Base-by-base conservation (phyloP, 371 early-diverging fungal genomes). In the Apophysomyces elegans region DNA sequence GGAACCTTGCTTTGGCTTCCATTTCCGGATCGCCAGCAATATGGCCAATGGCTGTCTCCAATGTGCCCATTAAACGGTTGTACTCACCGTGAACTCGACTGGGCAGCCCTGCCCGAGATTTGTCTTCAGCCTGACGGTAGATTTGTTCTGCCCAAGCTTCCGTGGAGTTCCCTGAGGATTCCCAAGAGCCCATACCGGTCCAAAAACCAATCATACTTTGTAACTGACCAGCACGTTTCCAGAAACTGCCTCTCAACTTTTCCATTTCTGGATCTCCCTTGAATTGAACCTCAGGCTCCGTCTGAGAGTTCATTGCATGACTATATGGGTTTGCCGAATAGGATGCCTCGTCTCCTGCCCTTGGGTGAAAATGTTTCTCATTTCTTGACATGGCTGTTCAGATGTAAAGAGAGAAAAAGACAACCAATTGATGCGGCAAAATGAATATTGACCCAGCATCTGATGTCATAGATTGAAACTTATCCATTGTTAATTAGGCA, bases 41-140 rank as follows among this genome's bases (percentile, higher is more conserved):
- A 66, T 81, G 77, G 1, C 79, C 82, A 8, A 79, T 56, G 7
- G 74, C 76, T 50, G 71, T 64, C 9, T 47, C 64, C 7, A 77
- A 44, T 4, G 58, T 67, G 0, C 82, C 82, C 79, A 79, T 75
- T 9, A 71, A 37, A 0, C 77, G 70, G 37, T 81, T 72, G 58
- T 78, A 81, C 61, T 81, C 79, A 0, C 82, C 82, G 62, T 77
- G 74, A 1, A 73, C 37, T 47, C 77, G 63, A 59, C 82, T 81
- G 0, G 82, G 68, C 37, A 68, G 72, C 7, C 77, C 76, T 35
- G 54, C 39, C 7, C 59, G 38, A 7, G 66, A 26, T 50, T 66
- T 61, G 11, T 58, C 54, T 13, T 75, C 67, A 5, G 82, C 82
- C 16, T 75, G 71, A 54, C 38, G 43, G 45, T 69, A 72, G 4